Percentiles rank a stretch among this genome's conserved stretches.
These are phyloP conservation scores for Glomus cerebriforme DNA, from an alignment of 192 early-diverging fungal species.

Conservation along the genomic window DNA sequence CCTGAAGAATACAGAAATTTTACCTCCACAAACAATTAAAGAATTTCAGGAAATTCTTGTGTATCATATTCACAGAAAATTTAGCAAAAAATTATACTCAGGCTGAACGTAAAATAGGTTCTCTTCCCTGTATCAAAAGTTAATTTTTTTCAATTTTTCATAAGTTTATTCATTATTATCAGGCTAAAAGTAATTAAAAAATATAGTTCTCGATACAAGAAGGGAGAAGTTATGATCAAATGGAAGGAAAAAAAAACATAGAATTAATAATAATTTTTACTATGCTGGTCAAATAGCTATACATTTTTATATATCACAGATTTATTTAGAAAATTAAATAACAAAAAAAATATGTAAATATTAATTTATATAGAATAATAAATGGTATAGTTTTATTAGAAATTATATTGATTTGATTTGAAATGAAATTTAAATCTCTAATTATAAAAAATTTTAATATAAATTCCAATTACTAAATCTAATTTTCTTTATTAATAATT, in stretches of 20 bases:
- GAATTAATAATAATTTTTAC: neutral
- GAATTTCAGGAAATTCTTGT: neutral
- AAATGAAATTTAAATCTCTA: too few relatives aligned
- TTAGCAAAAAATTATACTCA: neutral
- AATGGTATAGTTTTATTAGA: too few relatives aligned
- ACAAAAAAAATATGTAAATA: too few relatives aligned
- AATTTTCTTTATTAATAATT: too few relatives aligned
- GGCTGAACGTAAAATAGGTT: neutral
- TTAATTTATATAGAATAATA: too few relatives aligned
- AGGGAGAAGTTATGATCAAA: neutral
- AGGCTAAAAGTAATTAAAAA: neutral
- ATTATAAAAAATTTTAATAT: too few relatives aligned
- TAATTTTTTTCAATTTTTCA: neutral
- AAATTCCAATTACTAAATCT: too few relatives aligned
- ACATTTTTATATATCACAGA: neutral
- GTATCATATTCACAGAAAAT: neutral
- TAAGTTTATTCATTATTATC: neutral
- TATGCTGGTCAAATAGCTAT: neutral
- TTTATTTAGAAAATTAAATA: too few relatives aligned
- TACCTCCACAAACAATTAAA: neutral
- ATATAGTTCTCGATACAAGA: neutral
- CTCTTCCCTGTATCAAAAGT: neutral
- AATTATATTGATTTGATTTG: too few relatives aligned
- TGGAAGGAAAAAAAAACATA: neutral
- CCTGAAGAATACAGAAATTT: neutral